Evolutionary conservation across 192 early-diverging fungal genomes (phyloP).

Genomic region (Gamsiella multidivaricata): DNA sequence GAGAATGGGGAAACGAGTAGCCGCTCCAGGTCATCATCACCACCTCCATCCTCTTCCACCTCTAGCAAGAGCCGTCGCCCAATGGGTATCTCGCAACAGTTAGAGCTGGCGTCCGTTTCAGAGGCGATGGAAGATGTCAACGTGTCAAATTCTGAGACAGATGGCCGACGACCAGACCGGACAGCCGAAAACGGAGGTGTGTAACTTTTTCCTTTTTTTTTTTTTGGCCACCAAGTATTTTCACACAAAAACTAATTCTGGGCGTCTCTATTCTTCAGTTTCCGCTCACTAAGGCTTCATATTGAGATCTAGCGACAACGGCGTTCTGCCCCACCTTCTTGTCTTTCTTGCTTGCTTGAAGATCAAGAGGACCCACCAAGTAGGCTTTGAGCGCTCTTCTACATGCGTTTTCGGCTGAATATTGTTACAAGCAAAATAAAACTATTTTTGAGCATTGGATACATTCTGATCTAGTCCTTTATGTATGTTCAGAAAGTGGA

Average conservation of each 20-base stretch:
- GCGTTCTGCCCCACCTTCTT: no score
- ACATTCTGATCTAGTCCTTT: no score
- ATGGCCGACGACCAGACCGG: background rate
- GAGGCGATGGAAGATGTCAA: background rate
- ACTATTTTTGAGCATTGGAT: no score
- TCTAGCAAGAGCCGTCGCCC: background rate
- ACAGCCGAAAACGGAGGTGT: conserved; percentile 1
- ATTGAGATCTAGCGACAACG: no score
- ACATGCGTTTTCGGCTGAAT: no score
- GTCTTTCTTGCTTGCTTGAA: no score
- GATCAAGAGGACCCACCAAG: no score
- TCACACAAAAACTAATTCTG: no score
- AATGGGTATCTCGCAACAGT: background rate
- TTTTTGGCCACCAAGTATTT: background rate
- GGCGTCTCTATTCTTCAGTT: no score
- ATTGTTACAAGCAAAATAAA: no score
- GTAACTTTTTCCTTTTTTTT: background rate
- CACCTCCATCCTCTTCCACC: background rate
- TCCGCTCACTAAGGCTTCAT: no score
- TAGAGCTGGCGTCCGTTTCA: background rate
- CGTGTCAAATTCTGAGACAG: background rate
- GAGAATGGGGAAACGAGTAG: background rate
- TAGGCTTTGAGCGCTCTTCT: no score
- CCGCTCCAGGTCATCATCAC: conserved; percentile 1
- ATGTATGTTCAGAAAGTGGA: background rate